Evolutionary conservation across 202 grass and related monocot genomes (phyloP).

Genomic region (Zoysia matrella): DNA sequence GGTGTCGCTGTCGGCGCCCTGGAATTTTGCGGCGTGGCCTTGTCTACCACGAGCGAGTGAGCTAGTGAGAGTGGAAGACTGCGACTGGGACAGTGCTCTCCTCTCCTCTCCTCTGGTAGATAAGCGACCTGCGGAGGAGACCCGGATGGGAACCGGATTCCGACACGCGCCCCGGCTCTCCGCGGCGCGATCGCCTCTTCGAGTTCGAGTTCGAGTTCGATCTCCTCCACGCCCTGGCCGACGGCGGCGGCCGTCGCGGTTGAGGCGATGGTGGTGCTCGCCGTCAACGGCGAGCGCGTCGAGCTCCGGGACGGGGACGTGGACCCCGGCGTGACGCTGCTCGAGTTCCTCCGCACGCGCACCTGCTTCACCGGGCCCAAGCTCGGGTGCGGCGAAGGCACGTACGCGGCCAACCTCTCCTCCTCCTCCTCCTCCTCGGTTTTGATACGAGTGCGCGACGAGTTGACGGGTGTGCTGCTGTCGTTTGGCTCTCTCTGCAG

Average conservation of each 20-base stretch:
- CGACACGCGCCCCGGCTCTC: neutral
- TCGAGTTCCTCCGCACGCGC: conserved; percentile 78
- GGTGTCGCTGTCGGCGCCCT: neutral
- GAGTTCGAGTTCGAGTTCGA: neutral
- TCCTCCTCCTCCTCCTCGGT: neutral
- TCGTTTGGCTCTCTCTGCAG: conserved; percentile 35
- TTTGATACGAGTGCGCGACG: neutral
- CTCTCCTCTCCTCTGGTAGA: neutral
- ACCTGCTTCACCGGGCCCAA: conserved; percentile 83
- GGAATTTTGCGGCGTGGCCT: conserved; percentile 28
- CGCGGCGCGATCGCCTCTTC: conserved; percentile 31
- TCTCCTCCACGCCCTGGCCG: too few species aligned
- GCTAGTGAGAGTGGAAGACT: neutral
- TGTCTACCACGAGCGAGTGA: neutral
- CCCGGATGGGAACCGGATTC: conserved; percentile 35
- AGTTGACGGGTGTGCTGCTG: neutral
- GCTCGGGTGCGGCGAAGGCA: conserved; percentile 85
- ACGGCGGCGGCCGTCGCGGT: neutral
- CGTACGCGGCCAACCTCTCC: neutral
- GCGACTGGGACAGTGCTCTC: too few species aligned
- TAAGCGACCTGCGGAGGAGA: neutral
- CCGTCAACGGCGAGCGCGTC: conserved; percentile 73
- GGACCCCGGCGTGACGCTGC: conserved; percentile 56
- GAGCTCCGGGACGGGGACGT: conserved; percentile 55
- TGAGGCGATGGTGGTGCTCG: conserved; percentile 37